A percentile compares a stretch with the other conserved stretches of the same genome.
Evolutionary conservation across 768 basidiomycete genomes (phyloP).

Genomic region (Mycena filopes): DNA sequence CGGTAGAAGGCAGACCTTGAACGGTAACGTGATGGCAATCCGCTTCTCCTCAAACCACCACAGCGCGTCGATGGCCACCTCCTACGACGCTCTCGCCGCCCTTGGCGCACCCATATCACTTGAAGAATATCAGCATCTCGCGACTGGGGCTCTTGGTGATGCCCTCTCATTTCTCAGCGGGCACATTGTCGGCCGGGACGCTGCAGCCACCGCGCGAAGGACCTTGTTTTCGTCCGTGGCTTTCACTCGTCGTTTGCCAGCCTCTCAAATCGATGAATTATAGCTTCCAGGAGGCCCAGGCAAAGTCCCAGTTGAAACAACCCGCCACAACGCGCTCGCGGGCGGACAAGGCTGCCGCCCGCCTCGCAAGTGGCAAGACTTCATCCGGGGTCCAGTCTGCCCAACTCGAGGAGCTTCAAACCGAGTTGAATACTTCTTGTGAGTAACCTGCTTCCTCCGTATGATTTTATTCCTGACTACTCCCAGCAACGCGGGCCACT

Average conservation of each 20-base stretch:
- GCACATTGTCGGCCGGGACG: slow-evolving; percentile 29
- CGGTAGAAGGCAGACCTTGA: background rate
- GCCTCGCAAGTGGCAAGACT: slow-evolving; percentile 22
- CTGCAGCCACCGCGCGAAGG: slow-evolving; percentile 14
- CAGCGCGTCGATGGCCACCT: slow-evolving; percentile 6
- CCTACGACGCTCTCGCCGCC: slow-evolving; percentile 19
- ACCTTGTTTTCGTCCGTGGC: background rate
- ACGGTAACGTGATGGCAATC: slow-evolving; percentile 6
- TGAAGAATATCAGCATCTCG: slow-evolving; percentile 30
- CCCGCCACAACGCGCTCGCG: slow-evolving; percentile 26
- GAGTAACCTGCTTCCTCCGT: background rate
- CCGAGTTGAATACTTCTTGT: slow-evolving; percentile 4
- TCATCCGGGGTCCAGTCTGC: slow-evolving; percentile 13
- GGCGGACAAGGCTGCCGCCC: slow-evolving; percentile 27
- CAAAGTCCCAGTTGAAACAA: slow-evolving; percentile 25
- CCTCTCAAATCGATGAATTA: background rate
- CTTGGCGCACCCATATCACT: slow-evolving; percentile 30
- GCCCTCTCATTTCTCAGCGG: slow-evolving; percentile 30
- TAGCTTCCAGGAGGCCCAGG: slow-evolving; percentile 15
- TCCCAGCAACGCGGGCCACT: background rate
- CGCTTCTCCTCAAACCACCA: background rate
- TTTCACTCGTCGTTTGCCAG: background rate
- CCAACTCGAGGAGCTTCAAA: slow-evolving; percentile 4
- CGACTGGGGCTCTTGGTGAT: slow-evolving; percentile 27
- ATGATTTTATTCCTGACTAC: background rate